Evolutionary conservation across 192 early-diverging fungal genomes (phyloP).

Genomic region (Podila minutissima): DNA sequence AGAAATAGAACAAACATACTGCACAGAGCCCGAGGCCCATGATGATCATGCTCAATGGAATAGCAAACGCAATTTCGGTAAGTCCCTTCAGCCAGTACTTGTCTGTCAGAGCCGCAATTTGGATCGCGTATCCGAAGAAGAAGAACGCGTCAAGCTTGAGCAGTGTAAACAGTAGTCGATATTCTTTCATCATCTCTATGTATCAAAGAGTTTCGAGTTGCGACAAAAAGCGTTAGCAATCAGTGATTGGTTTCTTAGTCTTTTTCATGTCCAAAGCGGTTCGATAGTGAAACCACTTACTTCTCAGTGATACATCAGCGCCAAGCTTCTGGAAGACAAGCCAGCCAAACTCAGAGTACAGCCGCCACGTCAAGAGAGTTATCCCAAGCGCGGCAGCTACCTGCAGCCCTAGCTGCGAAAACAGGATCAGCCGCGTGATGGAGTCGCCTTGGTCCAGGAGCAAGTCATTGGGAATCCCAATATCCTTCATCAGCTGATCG

Average conservation of each 20-base stretch:
- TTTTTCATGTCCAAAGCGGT: too few relatives aligned
- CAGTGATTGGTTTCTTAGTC: too few relatives aligned
- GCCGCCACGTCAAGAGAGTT: conserved; percentile 27
- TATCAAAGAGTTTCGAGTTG: neutral
- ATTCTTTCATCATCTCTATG: conserved; percentile 50
- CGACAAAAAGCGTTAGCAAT: neutral
- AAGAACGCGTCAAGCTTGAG: conserved; percentile 52
- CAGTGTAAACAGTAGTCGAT: conserved; percentile 42
- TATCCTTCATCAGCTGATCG: conserved; percentile 33
- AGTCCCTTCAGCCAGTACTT: conserved; percentile 38
- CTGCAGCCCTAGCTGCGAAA: conserved; percentile 33
- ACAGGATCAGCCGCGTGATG: conserved; percentile 17
- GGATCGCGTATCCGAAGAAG: conserved; percentile 49
- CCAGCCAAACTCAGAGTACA: conserved; percentile 50
- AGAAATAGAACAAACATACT: neutral
- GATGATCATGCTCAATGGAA: conserved; percentile 28
- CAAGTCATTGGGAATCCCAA: conserved; percentile 15
- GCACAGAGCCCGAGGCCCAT: conserved; percentile 32
- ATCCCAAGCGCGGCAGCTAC: conserved; percentile 15
- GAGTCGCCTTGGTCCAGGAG: conserved; percentile 6
- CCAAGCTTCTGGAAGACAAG: conserved; percentile 47
- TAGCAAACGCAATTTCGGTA: conserved; percentile 30
- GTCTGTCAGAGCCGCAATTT: conserved; percentile 30
- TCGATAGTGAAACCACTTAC: conserved; percentile 3
- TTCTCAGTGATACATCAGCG: conserved; percentile 37